Evolutionary conservation across 805 yeast species (phyloP).

Genomic region (Starmerella khaoyaiensis): DNA sequence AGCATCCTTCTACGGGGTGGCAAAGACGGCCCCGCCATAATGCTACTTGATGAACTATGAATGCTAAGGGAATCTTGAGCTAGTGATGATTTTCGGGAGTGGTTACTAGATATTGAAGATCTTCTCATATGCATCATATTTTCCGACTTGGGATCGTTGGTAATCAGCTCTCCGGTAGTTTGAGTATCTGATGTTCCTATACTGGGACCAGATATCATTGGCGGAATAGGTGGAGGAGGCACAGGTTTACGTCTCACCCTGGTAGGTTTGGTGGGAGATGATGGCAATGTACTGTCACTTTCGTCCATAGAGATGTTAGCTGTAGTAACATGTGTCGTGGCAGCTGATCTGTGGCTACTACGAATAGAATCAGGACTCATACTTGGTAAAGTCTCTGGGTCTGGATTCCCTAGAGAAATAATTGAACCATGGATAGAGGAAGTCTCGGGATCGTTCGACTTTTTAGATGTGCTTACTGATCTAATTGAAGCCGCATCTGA

Average conservation of each 20-base stretch:
- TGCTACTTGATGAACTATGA: background rate
- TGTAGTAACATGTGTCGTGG: conserved; percentile 11
- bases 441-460: no score
- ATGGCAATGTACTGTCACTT: no score
- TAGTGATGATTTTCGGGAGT: conserved; percentile 1
- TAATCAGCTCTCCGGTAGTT: background rate
- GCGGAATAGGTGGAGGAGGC: no score
- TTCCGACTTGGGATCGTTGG: no score
- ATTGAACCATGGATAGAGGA: no score
- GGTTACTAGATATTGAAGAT: background rate
- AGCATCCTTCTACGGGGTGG: conserved; percentile 15
- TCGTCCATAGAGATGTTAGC: conserved; percentile 1
- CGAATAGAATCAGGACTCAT: conserved; percentile 6
- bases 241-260: conserved; percentile 6
- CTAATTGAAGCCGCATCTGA: no score
- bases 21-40: conserved; percentile 3
- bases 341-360: conserved; percentile 2
- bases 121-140: background rate
- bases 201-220: background rate
- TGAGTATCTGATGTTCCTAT: background rate
- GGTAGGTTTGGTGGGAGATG: no score
- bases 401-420: conserved; percentile 1
- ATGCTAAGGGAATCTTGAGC: background rate
- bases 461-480: no score
- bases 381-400: conserved; percentile 1